phyloP scores from a whole-genome alignment of 1,284 basidiomycete species.

The Trichosporon faecale region DNA sequence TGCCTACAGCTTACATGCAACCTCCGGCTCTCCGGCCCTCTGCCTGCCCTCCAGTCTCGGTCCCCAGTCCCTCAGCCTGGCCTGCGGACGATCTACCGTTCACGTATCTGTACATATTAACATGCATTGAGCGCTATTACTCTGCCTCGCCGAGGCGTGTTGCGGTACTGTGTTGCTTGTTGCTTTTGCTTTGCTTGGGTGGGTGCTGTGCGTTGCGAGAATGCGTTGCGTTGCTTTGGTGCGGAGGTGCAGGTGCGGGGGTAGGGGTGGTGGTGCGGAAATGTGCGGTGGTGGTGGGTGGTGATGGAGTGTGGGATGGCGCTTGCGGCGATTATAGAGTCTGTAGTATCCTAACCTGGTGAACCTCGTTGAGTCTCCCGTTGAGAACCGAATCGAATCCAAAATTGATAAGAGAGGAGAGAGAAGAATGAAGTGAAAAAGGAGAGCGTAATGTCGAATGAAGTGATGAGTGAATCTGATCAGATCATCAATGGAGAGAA shows the following conservation, averaged over 20 bases:
- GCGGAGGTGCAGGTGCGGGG: too few relatives aligned
- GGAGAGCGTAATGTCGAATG: background rate
- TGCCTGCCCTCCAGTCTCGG: too few relatives aligned
- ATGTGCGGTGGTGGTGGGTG: background rate
- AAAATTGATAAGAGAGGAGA: background rate
- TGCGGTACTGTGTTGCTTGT: slow-evolving; percentile 6
- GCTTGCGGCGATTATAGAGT: background rate
- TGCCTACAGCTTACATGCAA: background rate
- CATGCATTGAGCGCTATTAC: slow-evolving; percentile 6
- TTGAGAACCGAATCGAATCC: background rate
- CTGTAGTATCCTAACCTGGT: background rate
- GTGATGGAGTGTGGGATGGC: background rate
- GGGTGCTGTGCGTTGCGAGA: background rate
- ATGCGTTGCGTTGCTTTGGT: background rate
- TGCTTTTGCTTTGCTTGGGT: background rate
- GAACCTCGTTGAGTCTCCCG: slow-evolving; percentile 1
- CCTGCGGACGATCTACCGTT: background rate
- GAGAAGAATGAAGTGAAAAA: background rate
- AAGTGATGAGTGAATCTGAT: background rate
- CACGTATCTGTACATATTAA: slow-evolving; percentile 11
- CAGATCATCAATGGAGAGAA: background rate
- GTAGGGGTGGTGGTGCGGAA: background rate
- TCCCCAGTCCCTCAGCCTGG: too few relatives aligned
- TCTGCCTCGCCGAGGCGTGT: background rate
- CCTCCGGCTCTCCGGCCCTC: background rate